These are phyloP conservation scores for Shiraia sp. DNA, from an alignment of 2,329 filamentous ascomycete genomes.

Conservation along the genomic window DNA sequence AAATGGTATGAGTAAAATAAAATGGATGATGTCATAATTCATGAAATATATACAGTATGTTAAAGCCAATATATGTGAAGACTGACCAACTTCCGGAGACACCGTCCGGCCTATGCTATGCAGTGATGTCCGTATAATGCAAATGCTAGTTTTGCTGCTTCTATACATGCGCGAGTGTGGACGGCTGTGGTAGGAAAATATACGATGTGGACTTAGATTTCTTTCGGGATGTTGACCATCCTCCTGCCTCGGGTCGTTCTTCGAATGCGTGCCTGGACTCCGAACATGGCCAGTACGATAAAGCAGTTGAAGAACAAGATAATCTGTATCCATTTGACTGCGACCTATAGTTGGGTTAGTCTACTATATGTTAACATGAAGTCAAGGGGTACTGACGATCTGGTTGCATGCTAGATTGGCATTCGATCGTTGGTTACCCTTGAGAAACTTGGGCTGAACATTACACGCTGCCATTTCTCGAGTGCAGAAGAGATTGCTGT, in stretches of 20 bases:
- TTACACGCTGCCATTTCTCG: conserved; percentile 34
- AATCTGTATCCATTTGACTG: conserved; percentile 36
- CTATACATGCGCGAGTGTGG: too few species aligned
- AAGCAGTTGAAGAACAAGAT: conserved; percentile 23
- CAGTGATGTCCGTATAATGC: too few species aligned
- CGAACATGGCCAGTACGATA: conserved; percentile 25
- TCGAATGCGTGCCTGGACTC: conserved; percentile 24
- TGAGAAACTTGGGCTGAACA: conserved; percentile 19
- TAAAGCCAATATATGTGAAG: too few species aligned
- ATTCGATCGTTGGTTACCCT: conserved; percentile 11
- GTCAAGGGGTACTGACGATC: conserved; percentile 22
- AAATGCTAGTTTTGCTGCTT: too few species aligned
- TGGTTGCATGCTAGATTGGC: conserved; percentile 28
- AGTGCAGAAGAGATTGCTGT: conserved; percentile 33
- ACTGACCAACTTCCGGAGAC: too few species aligned
- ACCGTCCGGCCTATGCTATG: too few species aligned
- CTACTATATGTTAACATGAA: not conserved
- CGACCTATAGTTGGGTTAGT: conserved; percentile 15
- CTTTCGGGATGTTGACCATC: conserved; percentile 1
- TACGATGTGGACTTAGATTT: not conserved
- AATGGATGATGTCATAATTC: too few species aligned
- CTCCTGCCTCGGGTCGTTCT: conserved; percentile 21
- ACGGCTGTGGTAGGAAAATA: too few species aligned
- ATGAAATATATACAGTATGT: too few species aligned
- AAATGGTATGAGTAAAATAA: too few species aligned